Evolutionary conservation across 2,329 filamentous ascomycete genomes (phyloP), one percentile per base, ranked within the genome.

Genomic region (Xylariales sp.): DNA sequence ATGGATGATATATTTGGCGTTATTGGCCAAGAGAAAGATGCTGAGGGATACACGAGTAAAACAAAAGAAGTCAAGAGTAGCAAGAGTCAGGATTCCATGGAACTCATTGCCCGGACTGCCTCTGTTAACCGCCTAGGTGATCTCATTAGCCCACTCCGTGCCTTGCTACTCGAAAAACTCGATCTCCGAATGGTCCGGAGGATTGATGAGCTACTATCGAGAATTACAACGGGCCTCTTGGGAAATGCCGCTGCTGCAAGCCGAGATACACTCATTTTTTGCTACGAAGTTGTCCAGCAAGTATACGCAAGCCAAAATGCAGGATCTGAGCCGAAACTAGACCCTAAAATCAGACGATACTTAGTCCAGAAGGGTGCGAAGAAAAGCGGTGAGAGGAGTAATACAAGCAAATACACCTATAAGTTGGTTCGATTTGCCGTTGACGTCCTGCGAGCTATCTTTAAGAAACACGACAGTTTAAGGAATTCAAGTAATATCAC

Each of bases 11-110:
- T 97, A 12, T 99, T 99, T 76, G 97, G 97, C 36, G 89, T 90
- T 5, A 91, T 92, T 41, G 96, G 96, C 1, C 92, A 97, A 81
- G 95, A 99, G 77, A 99, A 99, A 80, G 96, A 99, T 75, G 95
- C 95, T 0, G 94, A 97, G 74, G 96, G 94, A 61, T 99, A 99
- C 78, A 91, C 91, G 64, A 97, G 90, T 78, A 92, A 95, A 80
- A 97, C 97, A 91, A 97, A 97, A 80, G 96, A 99, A 81, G 91
- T 99, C 64, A 98, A 97, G 83, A 96, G 93, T 80, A 97, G 93
- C 84, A 99, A 98, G 84, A 97, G 94, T 77, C 97, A 94, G 75
- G 97, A 99, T 77, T 97, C 96, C 0, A 97, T 98, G 90, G 95
- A 98, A 79, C 84, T 98, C 16, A 86, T 98, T 71, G 92, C 96